Base-by-base conservation (phyloP, 2,329 filamentous ascomycete species). In the Aspergillus eucalypticola region DNA sequence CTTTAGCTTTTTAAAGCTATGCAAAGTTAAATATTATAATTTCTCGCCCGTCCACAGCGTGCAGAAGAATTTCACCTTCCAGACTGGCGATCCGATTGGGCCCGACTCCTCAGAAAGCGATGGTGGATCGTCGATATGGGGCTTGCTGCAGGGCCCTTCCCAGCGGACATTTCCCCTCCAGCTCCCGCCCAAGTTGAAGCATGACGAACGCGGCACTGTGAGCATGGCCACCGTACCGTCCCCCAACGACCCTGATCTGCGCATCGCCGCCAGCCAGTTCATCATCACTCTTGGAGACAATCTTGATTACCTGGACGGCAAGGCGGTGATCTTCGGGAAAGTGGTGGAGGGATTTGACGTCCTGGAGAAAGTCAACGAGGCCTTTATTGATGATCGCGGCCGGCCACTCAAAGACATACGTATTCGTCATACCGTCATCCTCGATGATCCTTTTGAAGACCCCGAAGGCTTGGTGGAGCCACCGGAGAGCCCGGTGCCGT, bases 1-100 rank as follows among this genome's bases (percentile, higher is more conserved):
- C 71, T 74, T 64, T 77, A 96, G 92, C 84, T 98, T 99, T 77
- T 82, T 99, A 59, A 98, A 99, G 84, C 90, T 99, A 69, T 97
- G 95, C 86, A 98, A 98, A 81, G 83, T 92, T 78, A 99, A 97
- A 81, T 99, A 98, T 81, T 99, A 97, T 87, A 98, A 98, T 81
- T 98, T 96, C 76, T 88, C 92, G 5, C 95, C 94, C 25, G 81
- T 98, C 57, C 91, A 97, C 79, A 92, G 89, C 67, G 86, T 99
- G 39, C 95, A 97, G 74, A 95, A 94, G 75, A 88, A 92, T 78
- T 98, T 97, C 78, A 96, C 93, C 62, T 96, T 96, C 78, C 94
- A 98, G 78, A 96, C 91, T 32, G 94, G 94, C 74, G 95, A 98
- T 72, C 94, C 94, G 11, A 88, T 98, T 56, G 94, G 95, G 11